Percentiles rank a stretch among this genome's conserved stretches.
Conservation (phyloP, 31 red algal species). For the Porphyra umbilicalis region DNA sequence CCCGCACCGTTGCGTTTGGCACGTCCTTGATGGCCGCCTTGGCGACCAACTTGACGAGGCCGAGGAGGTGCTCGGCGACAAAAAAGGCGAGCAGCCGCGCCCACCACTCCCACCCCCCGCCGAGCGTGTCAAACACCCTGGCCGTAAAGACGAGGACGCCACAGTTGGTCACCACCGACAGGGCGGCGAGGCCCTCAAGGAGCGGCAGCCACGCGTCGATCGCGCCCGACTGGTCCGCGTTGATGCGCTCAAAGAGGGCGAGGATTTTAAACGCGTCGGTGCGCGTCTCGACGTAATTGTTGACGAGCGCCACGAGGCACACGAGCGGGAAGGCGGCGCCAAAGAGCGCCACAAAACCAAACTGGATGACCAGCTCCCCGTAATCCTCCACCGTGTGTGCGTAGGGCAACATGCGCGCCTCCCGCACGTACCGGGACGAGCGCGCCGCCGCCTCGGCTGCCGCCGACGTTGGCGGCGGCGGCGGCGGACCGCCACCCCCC, state of each 20-base stretch:
- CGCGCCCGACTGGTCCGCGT: constrained; percentile 52
- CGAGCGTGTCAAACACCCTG: constrained; percentile 12
- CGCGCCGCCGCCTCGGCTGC: not conserved
- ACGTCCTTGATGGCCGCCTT: constrained; percentile 21
- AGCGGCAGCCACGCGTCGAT: constrained; percentile 47
- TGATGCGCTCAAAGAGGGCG: constrained; percentile 29
- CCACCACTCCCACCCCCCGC: too few relatives aligned
- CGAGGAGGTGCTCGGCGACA: constrained; percentile 38
- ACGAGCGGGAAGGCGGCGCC: constrained; percentile 55
- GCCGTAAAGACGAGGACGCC: constrained; percentile 45
- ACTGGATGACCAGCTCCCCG: constrained; percentile 59
- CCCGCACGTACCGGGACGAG: constrained; percentile 15
- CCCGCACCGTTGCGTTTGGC: constrained; percentile 28
- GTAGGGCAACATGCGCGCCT: constrained; percentile 31
- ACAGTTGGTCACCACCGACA: constrained; percentile 27
- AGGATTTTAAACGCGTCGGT: constrained; percentile 61
- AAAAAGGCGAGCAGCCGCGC: too few relatives aligned
- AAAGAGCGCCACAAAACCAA: constrained; percentile 56
- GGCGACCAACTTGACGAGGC: constrained; percentile 28
- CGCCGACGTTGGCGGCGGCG: too few relatives aligned
- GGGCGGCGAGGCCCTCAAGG: constrained; percentile 18
- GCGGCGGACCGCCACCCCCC: not conserved
- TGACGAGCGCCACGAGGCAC: constrained; percentile 34
- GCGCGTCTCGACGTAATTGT: constrained; percentile 54
- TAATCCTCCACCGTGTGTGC: constrained; percentile 52